Conservation (phyloP, 257 asterid species). For the Gentiana macrophylla region DNA sequence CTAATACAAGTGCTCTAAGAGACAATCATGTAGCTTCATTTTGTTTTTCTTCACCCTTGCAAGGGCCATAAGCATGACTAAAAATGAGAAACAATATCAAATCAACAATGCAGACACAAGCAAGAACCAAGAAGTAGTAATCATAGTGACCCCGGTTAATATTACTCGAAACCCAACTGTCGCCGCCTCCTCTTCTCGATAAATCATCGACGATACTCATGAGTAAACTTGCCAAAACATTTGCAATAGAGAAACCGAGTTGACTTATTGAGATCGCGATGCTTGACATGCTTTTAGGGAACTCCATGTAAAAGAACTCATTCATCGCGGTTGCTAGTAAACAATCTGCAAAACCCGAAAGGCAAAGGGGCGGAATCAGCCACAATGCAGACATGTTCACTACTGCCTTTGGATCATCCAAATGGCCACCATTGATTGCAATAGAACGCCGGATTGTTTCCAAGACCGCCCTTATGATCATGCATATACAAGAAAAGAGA, state of each 20-base stretch:
- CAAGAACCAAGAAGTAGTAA: constrained; percentile 56
- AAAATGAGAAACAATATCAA: too few species aligned
- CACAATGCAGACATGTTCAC: constrained; percentile 62
- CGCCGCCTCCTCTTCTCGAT: constrained; percentile 30
- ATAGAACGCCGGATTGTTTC: constrained; percentile 38
- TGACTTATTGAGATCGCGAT: constrained; percentile 46
- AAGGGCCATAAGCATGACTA: too few species aligned
- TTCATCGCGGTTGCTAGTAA: constrained; percentile 56
- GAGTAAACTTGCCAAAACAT: constrained; percentile 37
- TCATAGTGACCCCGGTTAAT: constrained; percentile 61
- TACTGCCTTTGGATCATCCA: constrained; percentile 15
- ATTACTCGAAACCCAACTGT: constrained; percentile 53
- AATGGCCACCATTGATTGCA: constrained; percentile 37
- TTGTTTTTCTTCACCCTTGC: too few species aligned
- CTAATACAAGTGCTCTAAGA: too few species aligned
- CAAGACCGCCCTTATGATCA: constrained; percentile 34
- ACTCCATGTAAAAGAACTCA: constrained; percentile 41
- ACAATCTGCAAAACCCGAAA: constrained; percentile 53
- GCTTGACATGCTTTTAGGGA: constrained; percentile 68
- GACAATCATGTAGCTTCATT: too few species aligned
- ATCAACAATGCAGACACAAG: too few species aligned
- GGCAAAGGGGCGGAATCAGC: constrained; percentile 44
- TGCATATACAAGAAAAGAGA: constrained; percentile 40
- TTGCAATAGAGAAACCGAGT: constrained; percentile 38
- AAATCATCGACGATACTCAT: constrained; percentile 23